Base-by-base conservation (phyloP, 169 alveolate species). In the Ichthyophthirius multifiliis region DNA sequence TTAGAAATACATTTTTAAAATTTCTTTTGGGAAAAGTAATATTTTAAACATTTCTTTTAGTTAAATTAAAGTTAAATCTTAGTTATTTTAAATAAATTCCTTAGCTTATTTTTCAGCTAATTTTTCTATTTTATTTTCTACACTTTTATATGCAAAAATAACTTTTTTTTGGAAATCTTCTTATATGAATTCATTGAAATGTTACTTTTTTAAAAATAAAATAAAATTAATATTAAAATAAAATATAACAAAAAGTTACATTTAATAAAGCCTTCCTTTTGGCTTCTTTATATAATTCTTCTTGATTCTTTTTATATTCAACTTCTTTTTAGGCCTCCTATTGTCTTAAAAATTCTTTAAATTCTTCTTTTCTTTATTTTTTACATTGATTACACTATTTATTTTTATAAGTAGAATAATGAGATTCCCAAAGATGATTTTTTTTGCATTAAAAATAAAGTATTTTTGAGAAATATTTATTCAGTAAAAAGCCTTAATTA, bases 131-230 rank as follows among this genome's bases (percentile, higher is more conserved):
- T 55, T 39, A 27, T 39, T 55, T 23, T 55, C 71, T 27, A 55
- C 71, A 27, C 31, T 34, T 27, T 55, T 55, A 0, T 34, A 34
- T 27, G 71, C 71, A n/a, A 55, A 55, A 23, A 55, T 55, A 10
- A 55, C 71, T 39, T 55, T 55, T 39, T 55, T 55, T 55, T 55
- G 23, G 71, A 27, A 55, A 1, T 55, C 71, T 55, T 55, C 71
- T 6, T 18, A 55, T 10, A 1, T 20, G 1, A 39, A 34, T 55
- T 55, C 71, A 55, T 23, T 55, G 4, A 18, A 20, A 1, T 16
- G 13, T 55, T 55, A 27, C 71, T 55, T 4, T 55, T 13, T 27
- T n/a, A 27, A 5, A 27, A 10, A 55, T 27, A 27, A 15, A 55
- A 4, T 27, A 23, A 20, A 1, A 4, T 55, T 55, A 55, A 27